Evolutionary conservation across 257 asterid species (phyloP), one percentile per base, ranked within the genome.

Genomic region (Eustoma russellianum): DNA sequence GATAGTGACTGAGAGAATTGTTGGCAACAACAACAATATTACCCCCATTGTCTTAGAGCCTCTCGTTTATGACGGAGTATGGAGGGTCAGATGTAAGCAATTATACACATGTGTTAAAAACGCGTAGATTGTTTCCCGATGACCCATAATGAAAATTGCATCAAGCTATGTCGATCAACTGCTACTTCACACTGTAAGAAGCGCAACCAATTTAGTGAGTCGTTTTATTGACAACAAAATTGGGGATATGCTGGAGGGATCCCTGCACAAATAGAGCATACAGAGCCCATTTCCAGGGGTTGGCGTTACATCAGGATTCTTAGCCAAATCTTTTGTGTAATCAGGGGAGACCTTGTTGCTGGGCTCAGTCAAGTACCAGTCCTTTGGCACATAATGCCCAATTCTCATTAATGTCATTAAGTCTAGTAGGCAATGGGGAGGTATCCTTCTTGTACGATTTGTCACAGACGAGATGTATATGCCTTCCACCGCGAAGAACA

Each of bases 211-310:
- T n/a, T n/a, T n/a, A n/a, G n/a, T n/a, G n/a, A n/a, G n/a, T n/a
- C n/a, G n/a, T n/a, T n/a, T n/a, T 33, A 34, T 83, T 86, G 7
- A 79, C 41, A 11, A 80, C 62, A 47, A 76, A 86, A 34, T 2
- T 83, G 95, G 2, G 83, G 66, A 24, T 80, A 80, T 13, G 83
- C 80, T 0, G 90, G 95, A 0, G 93, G 94, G 48, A 86, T 80
- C 91, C 91, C 19, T 86, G 91, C 0, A 83, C 95, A 0, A 86
- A 68, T 16, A 78, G 88, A 0, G 91, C 80, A 52, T 86, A 86
- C 0, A 83, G 51, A 86, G 53, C 6, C 88, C 91, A 1, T 83
- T 71, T 1, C 95, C 95, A 0, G 88, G 93, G 2, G 80, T 16
- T 52, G 88, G 49, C n/a, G 17, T 66, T 2, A 81, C 56, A 6